phyloP scores from a whole-genome alignment of 2,329 filamentous ascomycete species.

The Diaporthe eres region DNA sequence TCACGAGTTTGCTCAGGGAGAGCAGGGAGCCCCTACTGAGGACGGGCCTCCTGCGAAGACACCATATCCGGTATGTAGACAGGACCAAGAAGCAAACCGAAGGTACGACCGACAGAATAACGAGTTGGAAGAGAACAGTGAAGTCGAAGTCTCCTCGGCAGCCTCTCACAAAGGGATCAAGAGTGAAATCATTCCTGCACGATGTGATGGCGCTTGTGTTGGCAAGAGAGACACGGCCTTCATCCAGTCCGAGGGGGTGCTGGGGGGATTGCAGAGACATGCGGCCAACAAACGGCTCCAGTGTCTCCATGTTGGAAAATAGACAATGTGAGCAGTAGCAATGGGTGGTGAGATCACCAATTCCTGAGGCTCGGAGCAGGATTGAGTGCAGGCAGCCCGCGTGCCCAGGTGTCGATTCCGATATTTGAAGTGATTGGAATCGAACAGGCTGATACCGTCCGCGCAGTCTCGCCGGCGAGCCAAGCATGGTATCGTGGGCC shows the following conservation, averaged over 20 bases:
- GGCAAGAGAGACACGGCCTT: background rate
- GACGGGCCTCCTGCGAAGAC: background rate
- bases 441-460: slow-evolving; percentile 7
- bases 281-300: background rate
- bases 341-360: background rate
- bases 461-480: slow-evolving; percentile 5
- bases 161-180: slow-evolving; percentile 7
- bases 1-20: slow-evolving; percentile 14
- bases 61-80: slow-evolving; percentile 6
- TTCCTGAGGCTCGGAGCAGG: no score
- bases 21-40: background rate
- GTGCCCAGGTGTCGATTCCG: background rate
- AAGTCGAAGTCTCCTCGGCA: slow-evolving; percentile 32
- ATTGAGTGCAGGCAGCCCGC: background rate
- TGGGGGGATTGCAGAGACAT: background rate
- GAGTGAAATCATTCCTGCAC: slow-evolving; percentile 11
- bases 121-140: slow-evolving; percentile 32
- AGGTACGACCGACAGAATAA: slow-evolving; percentile 14
- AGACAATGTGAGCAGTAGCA: background rate
- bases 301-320: background rate
- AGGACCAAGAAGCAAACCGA: slow-evolving; percentile 15
- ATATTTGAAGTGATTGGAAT: background rate
- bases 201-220: no score
- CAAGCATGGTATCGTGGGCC: background rate
- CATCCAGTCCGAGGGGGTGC: background rate